Conservation (phyloP, 495 filamentous ascomycete species). For the Hypoxylon rickii region DNA sequence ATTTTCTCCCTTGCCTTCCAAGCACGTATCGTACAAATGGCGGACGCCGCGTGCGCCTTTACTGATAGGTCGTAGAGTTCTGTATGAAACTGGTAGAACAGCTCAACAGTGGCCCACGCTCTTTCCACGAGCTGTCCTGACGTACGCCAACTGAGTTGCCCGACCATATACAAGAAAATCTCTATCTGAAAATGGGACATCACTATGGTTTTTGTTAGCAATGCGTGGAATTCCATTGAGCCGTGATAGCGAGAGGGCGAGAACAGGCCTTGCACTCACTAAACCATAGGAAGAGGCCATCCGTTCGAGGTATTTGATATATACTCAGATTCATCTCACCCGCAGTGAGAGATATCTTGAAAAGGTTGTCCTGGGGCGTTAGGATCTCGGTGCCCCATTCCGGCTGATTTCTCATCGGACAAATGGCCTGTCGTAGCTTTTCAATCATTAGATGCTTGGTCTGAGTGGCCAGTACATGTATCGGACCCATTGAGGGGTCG, state of each 20-base stretch:
- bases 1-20: conserved; percentile 51
- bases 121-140: conserved; percentile 56
- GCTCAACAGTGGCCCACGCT: conserved; percentile 52
- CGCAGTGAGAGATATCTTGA: conserved; percentile 48
- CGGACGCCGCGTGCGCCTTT: conserved; percentile 47
- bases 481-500: conserved; percentile 61
- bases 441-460: conserved; percentile 50
- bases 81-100: conserved; percentile 48
- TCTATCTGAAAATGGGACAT: conserved; percentile 56
- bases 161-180: conserved; percentile 57
- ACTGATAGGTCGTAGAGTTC: conserved; percentile 51
- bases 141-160: conserved; percentile 55
- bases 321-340: conserved; percentile 50
- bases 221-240: not conserved
- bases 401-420: conserved; percentile 48
- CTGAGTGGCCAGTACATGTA: conserved; percentile 60
- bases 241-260: no score
- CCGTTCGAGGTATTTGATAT: conserved; percentile 42
- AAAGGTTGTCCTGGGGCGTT: conserved; percentile 51
- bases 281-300: conserved; percentile 57
- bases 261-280: conserved; percentile 29
- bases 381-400: conserved; percentile 46
- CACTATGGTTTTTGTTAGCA: conserved; percentile 30
- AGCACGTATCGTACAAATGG: conserved; percentile 49
- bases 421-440: conserved; percentile 51